phyloP scores from a whole-genome alignment of 441 rosid genomes.

The Sinapis alba region DNA sequence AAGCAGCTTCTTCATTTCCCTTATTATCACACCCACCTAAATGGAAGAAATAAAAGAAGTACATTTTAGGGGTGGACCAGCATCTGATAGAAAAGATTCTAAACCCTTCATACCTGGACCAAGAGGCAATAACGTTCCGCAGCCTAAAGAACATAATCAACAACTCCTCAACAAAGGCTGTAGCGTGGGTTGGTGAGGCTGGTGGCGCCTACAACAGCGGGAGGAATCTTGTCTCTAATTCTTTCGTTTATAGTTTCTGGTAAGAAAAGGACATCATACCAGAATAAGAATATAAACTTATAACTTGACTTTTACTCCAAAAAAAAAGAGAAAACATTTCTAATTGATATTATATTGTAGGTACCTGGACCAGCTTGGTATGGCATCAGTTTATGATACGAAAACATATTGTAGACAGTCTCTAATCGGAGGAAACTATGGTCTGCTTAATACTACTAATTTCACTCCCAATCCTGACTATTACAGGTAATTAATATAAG shows the following conservation, averaged over 20 bases:
- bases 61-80: conserved; percentile 62
- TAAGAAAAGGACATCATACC: conserved; percentile 37
- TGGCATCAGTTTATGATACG: conserved; percentile 71
- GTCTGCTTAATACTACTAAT: conserved; percentile 73
- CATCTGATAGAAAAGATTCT: conserved; percentile 85
- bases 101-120: conserved; percentile 70
- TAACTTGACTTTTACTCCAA: background rate
- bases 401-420: conserved; percentile 95
- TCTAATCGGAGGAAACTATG: conserved; percentile 91
- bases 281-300: background rate
- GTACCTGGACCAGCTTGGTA: conserved; percentile 96
- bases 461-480: conserved; percentile 94
- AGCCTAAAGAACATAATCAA: conserved; percentile 54
- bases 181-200: conserved; percentile 93
- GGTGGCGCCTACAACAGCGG: conserved; percentile 99
- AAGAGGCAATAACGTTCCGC: conserved; percentile 56
- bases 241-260: conserved; percentile 97
- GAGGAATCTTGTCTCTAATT: conserved; percentile 70
- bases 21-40: background rate
- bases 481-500: conserved; percentile 61
- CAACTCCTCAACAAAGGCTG: conserved; percentile 58
- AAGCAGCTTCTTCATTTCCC: background rate
- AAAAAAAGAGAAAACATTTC: background rate
- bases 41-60: background rate
- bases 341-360: conserved; percentile 41